phyloP scores from a whole-genome alignment of 352 stramenopile genomes.

The Globisporangium emineosum region DNA sequence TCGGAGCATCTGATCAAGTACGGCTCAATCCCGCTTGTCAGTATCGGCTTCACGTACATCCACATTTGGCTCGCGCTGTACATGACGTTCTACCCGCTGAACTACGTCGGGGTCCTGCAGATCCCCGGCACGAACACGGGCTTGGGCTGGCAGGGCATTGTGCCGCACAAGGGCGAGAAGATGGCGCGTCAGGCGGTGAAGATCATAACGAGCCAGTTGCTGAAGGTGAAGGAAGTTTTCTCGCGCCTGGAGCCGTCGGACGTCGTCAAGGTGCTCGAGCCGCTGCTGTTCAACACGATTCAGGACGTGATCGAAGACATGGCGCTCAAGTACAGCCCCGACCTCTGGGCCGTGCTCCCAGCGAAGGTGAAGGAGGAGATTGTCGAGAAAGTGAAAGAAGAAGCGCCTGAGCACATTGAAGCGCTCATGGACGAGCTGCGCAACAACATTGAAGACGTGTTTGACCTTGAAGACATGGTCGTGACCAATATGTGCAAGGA shows the following conservation, averaged over 20 bases:
- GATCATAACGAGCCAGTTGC: conserved; percentile 94
- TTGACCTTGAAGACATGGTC: conserved; percentile 95
- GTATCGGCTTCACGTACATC: conserved; percentile 91
- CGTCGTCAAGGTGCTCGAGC: conserved; percentile 92
- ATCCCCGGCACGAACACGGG: conserved; percentile 88
- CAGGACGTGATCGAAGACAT: conserved; percentile 87
- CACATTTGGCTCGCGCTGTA: conserved; percentile 96
- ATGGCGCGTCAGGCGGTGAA: conserved; percentile 94
- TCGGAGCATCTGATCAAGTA: conserved; percentile 73
- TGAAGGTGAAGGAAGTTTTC: conserved; percentile 93
- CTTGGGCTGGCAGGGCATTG: conserved; percentile 96
- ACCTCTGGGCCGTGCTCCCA: conserved; percentile 77
- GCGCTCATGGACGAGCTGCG: conserved; percentile 94
- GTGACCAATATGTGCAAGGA: conserved; percentile 93
- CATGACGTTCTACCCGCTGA: conserved; percentile 97
- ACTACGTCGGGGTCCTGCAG: conserved; percentile 91
- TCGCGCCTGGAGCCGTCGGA: conserved; percentile 83
- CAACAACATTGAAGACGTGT: conserved; percentile 94
- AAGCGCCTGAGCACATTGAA: conserved; percentile 89
- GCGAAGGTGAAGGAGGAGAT: conserved; percentile 88
- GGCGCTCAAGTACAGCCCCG: conserved; percentile 87
- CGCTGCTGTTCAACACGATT: conserved; percentile 89
- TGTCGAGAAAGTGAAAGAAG: conserved; percentile 93
- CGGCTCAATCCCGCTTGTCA: conserved; percentile 83
- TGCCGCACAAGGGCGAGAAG: conserved; percentile 95